phyloP scores from a whole-genome alignment of 257 asterid genomes.

The Scutellaria baicalensis region DNA sequence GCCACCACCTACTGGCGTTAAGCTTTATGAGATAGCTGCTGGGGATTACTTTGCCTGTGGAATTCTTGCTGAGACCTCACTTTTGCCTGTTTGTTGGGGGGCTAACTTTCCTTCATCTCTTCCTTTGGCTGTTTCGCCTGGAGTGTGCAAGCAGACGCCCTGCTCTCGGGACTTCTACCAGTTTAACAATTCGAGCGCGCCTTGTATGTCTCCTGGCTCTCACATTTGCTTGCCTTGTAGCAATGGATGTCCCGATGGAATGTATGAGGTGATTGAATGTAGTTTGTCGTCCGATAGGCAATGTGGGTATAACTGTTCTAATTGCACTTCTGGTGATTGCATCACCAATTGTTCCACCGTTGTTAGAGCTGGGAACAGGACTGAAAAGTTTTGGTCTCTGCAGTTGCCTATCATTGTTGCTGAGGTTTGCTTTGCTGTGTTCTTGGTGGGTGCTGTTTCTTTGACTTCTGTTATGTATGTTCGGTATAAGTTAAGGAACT shows the following conservation, averaged over 20 bases:
- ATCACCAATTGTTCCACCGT: constrained; percentile 39
- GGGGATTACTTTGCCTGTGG: constrained; percentile 95
- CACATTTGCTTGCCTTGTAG: constrained; percentile 73
- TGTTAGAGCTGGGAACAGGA: constrained; percentile 17
- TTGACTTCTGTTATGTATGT: constrained; percentile 52
- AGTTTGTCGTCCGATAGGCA: constrained; percentile 41
- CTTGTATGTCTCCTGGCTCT: constrained; percentile 54
- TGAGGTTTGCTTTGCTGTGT: constrained; percentile 66
- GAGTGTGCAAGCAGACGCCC: constrained; percentile 44
- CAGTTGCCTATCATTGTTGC: constrained; percentile 70
- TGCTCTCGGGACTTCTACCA: constrained; percentile 53
- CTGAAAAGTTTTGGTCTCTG: constrained; percentile 53
- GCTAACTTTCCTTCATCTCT: constrained; percentile 56
- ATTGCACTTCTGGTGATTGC: constrained; percentile 58
- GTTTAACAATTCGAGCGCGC: constrained; percentile 40
- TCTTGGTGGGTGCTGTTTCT: constrained; percentile 54
- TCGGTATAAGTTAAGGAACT: constrained; percentile 63
- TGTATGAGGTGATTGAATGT: constrained; percentile 52
- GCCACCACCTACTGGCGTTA: constrained; percentile 62
- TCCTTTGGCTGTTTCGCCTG: constrained; percentile 70
- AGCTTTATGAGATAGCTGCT: constrained; percentile 71
- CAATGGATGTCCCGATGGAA: constrained; percentile 62
- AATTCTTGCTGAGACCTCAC: constrained; percentile 51
- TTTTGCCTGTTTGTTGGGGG: constrained; percentile 87
- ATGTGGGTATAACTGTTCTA: constrained; percentile 67